Evolutionary conservation across 2,329 filamentous ascomycete species (phyloP).

Genomic region (Pestalotiopsis sp.): DNA sequence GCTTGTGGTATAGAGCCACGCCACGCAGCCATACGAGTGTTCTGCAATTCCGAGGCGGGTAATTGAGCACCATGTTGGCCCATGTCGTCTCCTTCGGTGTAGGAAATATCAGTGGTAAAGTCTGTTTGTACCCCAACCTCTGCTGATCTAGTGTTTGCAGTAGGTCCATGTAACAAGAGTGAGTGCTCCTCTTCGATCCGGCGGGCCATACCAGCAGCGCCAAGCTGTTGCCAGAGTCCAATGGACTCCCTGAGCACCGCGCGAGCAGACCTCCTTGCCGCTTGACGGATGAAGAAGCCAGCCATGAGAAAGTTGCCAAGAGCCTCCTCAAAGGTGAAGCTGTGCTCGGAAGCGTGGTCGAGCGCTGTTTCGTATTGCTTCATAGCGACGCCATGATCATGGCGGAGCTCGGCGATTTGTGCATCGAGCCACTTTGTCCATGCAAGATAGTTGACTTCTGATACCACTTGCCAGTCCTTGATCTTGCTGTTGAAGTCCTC

Average conservation of each 20-base stretch:
- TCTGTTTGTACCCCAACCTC: constrained; percentile 73
- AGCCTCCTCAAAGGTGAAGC: constrained; percentile 71
- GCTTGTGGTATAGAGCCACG: constrained; percentile 61
- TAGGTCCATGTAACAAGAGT: constrained; percentile 65
- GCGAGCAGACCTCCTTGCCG: constrained; percentile 68
- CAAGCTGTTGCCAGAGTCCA: constrained; percentile 67
- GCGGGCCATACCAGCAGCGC: constrained; percentile 69
- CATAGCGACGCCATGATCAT: constrained; percentile 60
- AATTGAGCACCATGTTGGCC: constrained; percentile 36
- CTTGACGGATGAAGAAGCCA: constrained; percentile 67
- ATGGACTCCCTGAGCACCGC: constrained; percentile 70
- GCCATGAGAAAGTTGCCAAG: constrained; percentile 74
- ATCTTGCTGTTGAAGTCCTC: constrained; percentile 60
- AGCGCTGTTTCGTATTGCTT: constrained; percentile 69
- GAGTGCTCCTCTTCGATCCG: constrained; percentile 69
- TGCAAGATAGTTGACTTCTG: constrained; percentile 69
- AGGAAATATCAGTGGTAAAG: constrained; percentile 63
- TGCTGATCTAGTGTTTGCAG: constrained; percentile 56
- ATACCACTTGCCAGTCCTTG: constrained; percentile 63
- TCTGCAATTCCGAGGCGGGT: constrained; percentile 50
- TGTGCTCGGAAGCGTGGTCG: constrained; percentile 70
- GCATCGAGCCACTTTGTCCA: constrained; percentile 72
- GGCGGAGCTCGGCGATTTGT: constrained; percentile 65
- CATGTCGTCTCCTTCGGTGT: constrained; percentile 46
- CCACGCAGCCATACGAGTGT: constrained; percentile 65